Evolutionary conservation across 140 eudicot genomes (phyloP).

Genomic region (Erigeron philadelphicus): DNA sequence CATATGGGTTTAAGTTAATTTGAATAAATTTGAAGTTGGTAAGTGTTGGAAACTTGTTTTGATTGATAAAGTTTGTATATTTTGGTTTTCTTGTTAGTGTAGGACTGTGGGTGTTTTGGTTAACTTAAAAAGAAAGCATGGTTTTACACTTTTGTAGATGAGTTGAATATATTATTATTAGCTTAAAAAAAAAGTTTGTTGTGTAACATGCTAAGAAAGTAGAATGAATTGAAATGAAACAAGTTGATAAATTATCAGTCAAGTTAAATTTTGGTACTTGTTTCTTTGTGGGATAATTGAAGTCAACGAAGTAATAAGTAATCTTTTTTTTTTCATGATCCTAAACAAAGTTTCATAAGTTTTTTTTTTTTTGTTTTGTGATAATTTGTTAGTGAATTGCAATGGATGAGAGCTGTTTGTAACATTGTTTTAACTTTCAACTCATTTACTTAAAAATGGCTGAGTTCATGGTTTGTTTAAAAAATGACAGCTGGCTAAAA

Average conservation of each 20-base stretch:
- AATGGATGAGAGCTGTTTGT: slow-evolving; percentile 16
- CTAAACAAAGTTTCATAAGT: slow-evolving; percentile 7
- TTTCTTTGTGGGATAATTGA: slow-evolving; percentile 7
- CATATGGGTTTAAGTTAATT: slow-evolving; percentile 19
- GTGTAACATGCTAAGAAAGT: neutral
- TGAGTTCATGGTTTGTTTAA: too few species aligned
- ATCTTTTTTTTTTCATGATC: neutral
- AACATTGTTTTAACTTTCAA: neutral
- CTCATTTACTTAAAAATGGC: too few species aligned
- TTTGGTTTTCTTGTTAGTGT: slow-evolving; percentile 19
- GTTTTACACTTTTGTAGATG: neutral
- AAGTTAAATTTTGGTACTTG: slow-evolving; percentile 16
- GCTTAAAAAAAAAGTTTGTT: neutral
- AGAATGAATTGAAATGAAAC: neutral
- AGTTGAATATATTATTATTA: slow-evolving; percentile 4
- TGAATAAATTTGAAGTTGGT: slow-evolving; percentile 19
- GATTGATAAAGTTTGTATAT: slow-evolving; percentile 16
- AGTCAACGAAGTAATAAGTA: slow-evolving; percentile 17
- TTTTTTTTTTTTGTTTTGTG: neutral
- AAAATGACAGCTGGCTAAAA: too few species aligned
- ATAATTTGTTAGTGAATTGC: slow-evolving; percentile 15
- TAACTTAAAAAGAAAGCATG: slow-evolving; percentile 27
- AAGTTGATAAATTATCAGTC: neutral
- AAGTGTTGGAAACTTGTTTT: slow-evolving; percentile 9
- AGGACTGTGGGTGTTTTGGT: slow-evolving; percentile 21